A percentile compares a stretch with the other conserved stretches of the same genome.
These are phyloP conservation scores for Stropharia rugosoannulata DNA, from an alignment of 768 basidiomycete genomes.

Conservation along the genomic window DNA sequence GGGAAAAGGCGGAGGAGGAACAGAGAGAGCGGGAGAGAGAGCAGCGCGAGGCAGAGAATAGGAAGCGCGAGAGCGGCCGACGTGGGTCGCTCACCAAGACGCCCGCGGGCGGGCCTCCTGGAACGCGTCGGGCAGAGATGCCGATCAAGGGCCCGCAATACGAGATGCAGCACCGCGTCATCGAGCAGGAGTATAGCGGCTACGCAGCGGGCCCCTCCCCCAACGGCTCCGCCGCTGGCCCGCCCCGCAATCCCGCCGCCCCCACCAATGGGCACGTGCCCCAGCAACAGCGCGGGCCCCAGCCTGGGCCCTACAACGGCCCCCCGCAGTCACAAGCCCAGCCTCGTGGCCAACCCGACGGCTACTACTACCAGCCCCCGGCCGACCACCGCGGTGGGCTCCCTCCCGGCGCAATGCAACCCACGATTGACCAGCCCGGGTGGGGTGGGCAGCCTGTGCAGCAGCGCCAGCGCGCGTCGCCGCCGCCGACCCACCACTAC, in stretches of 20 bases:
- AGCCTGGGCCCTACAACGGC: constrained; percentile 22
- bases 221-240: neutral
- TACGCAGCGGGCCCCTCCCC: constrained; percentile 35
- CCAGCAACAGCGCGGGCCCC: constrained; percentile 26
- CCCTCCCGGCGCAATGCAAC: constrained; percentile 64
- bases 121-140: constrained; percentile 76
- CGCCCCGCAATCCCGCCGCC: constrained; percentile 27
- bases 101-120: constrained; percentile 42
- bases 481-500: constrained; percentile 15
- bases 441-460: constrained; percentile 29
- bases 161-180: constrained; percentile 90
- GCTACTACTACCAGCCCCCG: constrained; percentile 35
- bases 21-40: constrained; percentile 34
- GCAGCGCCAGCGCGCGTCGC: constrained; percentile 3
- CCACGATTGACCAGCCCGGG: constrained; percentile 36
- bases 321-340: too few species aligned
- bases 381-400: constrained; percentile 37
- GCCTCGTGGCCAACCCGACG: constrained; percentile 28
- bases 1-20: constrained; percentile 42
- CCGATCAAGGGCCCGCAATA: constrained; percentile 89
- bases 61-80: constrained; percentile 53
- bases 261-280: constrained; percentile 19
- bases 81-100: constrained; percentile 70
- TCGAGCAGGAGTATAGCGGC: constrained; percentile 83
- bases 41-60: constrained; percentile 37